A percentile compares a stretch with the other conserved stretches of the same genome.
These are phyloP conservation scores for Xylaria sp. DNA, from an alignment of 2,329 filamentous ascomycete genomes.

Conservation along the genomic window DNA sequence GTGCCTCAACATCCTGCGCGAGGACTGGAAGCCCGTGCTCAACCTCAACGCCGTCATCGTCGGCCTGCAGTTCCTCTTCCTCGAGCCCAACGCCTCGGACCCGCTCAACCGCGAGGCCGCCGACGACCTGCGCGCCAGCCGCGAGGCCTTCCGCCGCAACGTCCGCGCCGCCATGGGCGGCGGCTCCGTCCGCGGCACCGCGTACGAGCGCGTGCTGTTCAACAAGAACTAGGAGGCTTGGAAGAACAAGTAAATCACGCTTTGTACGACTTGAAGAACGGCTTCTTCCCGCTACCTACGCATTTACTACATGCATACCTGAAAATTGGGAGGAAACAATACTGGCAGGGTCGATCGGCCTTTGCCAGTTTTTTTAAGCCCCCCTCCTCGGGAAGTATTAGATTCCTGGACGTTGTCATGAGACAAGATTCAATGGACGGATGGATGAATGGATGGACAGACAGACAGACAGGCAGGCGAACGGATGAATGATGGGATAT, in stretches of 20 bases:
- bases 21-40: conserved; percentile 98
- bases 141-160: conserved; percentile 90
- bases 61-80: conserved; percentile 91
- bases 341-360: no score
- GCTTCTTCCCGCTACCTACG: background rate
- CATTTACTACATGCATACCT: background rate
- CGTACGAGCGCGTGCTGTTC: conserved; percentile 79
- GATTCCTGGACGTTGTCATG: background rate
- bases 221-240: conserved; percentile 39
- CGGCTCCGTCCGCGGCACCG: conserved; percentile 70
- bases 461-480: no score
- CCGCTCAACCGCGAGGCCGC: conserved; percentile 99
- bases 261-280: no score
- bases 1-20: conserved; percentile 93
- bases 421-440: no score
- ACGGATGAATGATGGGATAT: conserved; percentile 1
- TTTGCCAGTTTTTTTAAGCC: no score
- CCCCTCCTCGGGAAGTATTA: no score
- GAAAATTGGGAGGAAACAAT: no score
- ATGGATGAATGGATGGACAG: no score
- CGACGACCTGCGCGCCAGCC: conserved; percentile 82
- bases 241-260: background rate
- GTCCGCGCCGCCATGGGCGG: conserved; percentile 84
- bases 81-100: conserved; percentile 95
- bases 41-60: conserved; percentile 97